These are phyloP conservation scores for Phytopythium ostracodes DNA, from an alignment of 352 stramenopile genomes.

Conservation along the genomic window DNA sequence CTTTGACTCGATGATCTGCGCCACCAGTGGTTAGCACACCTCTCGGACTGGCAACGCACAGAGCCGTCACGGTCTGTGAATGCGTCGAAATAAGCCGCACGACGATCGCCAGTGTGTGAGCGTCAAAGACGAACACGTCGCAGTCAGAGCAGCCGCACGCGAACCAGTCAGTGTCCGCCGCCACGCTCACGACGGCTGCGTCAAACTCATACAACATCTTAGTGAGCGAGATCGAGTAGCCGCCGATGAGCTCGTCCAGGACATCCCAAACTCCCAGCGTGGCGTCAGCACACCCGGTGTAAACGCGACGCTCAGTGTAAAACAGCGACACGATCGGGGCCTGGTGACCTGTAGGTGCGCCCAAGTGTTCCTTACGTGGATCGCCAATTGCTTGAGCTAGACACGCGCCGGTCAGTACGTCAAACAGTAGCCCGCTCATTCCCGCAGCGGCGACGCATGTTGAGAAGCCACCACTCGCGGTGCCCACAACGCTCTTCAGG, in stretches of 20 bases:
- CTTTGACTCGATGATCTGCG: slow-evolving; percentile 60
- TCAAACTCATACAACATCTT: slow-evolving; percentile 68
- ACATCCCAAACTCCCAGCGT: slow-evolving; percentile 68
- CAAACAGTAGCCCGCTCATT: slow-evolving; percentile 49
- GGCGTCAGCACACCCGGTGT: slow-evolving; percentile 65
- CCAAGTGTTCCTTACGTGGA: slow-evolving; percentile 55
- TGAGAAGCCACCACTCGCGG: slow-evolving; percentile 55
- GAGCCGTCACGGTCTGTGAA: slow-evolving; percentile 35
- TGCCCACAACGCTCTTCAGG: slow-evolving; percentile 70
- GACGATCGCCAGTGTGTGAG: slow-evolving; percentile 32
- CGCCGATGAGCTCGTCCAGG: slow-evolving; percentile 43
- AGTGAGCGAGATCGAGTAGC: slow-evolving; percentile 37
- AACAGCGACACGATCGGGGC: slow-evolving; percentile 64
- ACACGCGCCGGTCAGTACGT: slow-evolving; percentile 62
- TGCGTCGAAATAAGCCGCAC: slow-evolving; percentile 52
- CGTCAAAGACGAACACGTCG: slow-evolving; percentile 68
- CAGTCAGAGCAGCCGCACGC: slow-evolving; percentile 63
- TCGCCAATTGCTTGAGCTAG: slow-evolving; percentile 63
- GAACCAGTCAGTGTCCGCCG: slow-evolving; percentile 48
- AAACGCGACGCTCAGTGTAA: slow-evolving; percentile 54
- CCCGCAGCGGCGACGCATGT: slow-evolving; percentile 55
- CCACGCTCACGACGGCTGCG: slow-evolving; percentile 61
- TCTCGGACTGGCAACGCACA: slow-evolving; percentile 46
- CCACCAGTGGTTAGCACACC: slow-evolving; percentile 42
- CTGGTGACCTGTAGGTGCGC: slow-evolving; percentile 54